A percentile compares a stretch with the other conserved stretches of the same genome.
phyloP scores from a whole-genome alignment of 169 alveolate genomes.

The Plasmodium blacklocki region DNA sequence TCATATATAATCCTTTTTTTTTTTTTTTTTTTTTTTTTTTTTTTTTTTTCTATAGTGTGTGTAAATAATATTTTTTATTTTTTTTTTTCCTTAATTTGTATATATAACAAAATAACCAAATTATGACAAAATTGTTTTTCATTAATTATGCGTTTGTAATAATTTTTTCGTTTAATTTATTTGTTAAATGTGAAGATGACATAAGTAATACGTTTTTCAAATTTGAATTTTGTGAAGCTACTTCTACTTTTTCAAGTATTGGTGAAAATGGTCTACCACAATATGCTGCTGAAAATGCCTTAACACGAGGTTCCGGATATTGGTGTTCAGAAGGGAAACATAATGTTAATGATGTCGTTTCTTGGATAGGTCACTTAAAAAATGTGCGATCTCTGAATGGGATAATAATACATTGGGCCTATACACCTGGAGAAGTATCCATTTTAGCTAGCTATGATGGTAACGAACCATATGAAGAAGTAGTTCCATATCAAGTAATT shows the following conservation, averaged over 20 bases:
- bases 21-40: too few relatives aligned
- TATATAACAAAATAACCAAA: conserved; percentile 19
- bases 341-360: conserved; percentile 76
- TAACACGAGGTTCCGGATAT: conserved; percentile 85
- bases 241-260: conserved; percentile 73
- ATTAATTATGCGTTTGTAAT: conserved; percentile 17
- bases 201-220: conserved; percentile 67
- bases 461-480: conserved; percentile 80
- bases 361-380: conserved; percentile 82
- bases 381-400: conserved; percentile 78
- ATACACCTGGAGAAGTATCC: conserved; percentile 78
- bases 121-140: conserved; percentile 58
- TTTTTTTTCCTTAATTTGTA: conserved; percentile 2
- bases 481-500: conserved; percentile 82
- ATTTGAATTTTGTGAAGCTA: conserved; percentile 63
- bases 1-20: too few relatives aligned
- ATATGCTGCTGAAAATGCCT: conserved; percentile 86
- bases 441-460: conserved; percentile 80
- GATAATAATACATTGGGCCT: conserved; percentile 69
- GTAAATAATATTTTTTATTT: conserved; percentile 18
- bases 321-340: conserved; percentile 87
- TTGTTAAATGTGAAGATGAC: conserved; percentile 67
- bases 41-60: background rate
- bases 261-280: conserved; percentile 83
- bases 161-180: conserved; percentile 27